phyloP scores from a whole-genome alignment of 2,329 filamentous ascomycete genomes.

The Akanthomyces muscarius region DNA sequence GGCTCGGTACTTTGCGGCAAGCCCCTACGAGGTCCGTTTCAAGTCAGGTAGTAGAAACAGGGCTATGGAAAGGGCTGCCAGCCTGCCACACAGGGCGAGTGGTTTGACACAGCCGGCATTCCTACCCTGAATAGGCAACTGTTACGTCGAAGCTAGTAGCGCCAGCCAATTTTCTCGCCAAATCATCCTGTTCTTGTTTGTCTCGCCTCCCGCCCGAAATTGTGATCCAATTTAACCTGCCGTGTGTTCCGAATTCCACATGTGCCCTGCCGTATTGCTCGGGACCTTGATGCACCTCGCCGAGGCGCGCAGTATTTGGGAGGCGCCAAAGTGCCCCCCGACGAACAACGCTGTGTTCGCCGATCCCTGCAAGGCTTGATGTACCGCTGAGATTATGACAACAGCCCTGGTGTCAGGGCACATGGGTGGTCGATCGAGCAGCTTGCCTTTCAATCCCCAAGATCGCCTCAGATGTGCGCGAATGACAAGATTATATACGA shows the following conservation, averaged over 20 bases:
- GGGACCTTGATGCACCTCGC: too few relatives aligned
- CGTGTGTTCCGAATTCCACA: not conserved
- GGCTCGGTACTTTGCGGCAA: too few relatives aligned
- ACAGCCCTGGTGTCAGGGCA: too few relatives aligned
- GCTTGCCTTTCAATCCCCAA: not conserved
- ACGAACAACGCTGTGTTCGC: not conserved
- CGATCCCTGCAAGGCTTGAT: not conserved
- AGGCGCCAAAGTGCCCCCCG: too few relatives aligned
- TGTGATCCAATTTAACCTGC: not conserved
- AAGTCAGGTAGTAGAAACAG: too few relatives aligned
- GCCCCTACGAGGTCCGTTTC: too few relatives aligned
- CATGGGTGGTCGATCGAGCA: not conserved
- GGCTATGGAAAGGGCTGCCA: too few relatives aligned
- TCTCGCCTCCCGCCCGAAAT: not conserved
- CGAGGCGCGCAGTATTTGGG: not conserved
- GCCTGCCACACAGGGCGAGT: not conserved
- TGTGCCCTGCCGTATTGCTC: not conserved
- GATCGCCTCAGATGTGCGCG: not conserved
- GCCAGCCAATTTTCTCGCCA: not conserved
- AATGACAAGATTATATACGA: not conserved
- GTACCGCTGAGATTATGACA: not conserved
- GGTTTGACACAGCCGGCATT: not conserved
- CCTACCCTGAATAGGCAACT: not conserved
- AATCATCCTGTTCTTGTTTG: not conserved
- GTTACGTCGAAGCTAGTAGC: not conserved